Evolutionary conservation across 768 basidiomycete species (phyloP).

Genomic region (Mycena alexandri): DNA sequence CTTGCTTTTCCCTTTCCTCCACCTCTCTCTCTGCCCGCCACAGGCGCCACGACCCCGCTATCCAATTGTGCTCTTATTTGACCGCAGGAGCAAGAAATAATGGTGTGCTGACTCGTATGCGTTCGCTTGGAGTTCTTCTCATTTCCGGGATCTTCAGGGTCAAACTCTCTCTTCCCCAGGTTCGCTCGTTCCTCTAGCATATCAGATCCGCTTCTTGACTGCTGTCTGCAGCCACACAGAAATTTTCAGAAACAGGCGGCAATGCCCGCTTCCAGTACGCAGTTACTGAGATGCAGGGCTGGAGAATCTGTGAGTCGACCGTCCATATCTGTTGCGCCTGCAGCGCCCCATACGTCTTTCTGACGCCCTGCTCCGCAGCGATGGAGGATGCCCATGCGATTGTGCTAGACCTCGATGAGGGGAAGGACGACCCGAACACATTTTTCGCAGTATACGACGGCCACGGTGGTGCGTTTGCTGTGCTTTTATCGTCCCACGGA

Average conservation of each 20-base stretch:
- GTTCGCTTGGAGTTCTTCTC: conserved; percentile 23
- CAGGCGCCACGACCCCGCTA: conserved; percentile 1
- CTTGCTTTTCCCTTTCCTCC: not conserved
- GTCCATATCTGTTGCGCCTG: conserved; percentile 22
- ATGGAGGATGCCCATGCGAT: conserved; percentile 98
- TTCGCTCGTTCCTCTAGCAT: conserved; percentile 49
- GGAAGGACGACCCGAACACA: conserved; percentile 63
- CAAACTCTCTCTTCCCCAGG: conserved; percentile 89
- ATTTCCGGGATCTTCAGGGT: conserved; percentile 63
- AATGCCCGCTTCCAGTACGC: conserved; percentile 81
- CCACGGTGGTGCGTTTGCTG: conserved; percentile 82
- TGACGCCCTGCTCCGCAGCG: conserved; percentile 61
- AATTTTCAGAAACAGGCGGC: conserved; percentile 79
- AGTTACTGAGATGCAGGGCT: conserved; percentile 98
- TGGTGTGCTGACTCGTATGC: conserved; percentile 30
- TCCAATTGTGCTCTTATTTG: conserved; percentile 14
- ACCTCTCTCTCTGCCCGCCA: not conserved
- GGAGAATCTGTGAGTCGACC: conserved; percentile 90
- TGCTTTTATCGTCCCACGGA: conserved; percentile 22
- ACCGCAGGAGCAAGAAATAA: conserved; percentile 27
- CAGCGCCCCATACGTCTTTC: conserved; percentile 23
- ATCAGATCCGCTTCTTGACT: conserved; percentile 26
- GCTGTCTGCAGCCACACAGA: conserved; percentile 74
- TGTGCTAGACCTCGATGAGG: conserved; percentile 75
- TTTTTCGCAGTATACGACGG: conserved; percentile 99